Evolutionary conservation across 106 monocot species (phyloP).

Genomic region (Dendrobium nobile): DNA sequence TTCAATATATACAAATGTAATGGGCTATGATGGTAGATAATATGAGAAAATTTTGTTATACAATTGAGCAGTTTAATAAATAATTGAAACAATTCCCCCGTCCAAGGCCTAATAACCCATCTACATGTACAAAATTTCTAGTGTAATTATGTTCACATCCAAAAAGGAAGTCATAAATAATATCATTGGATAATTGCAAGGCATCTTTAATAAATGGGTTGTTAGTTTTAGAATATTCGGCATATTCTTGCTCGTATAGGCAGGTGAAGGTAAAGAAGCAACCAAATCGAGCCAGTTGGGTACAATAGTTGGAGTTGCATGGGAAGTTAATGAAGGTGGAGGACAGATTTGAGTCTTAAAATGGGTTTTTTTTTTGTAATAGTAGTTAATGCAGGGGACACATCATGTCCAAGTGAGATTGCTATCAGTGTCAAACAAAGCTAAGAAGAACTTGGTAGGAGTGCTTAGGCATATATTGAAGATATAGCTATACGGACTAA

Average conservation of each 20-base stretch:
- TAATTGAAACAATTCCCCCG: slow-evolving; percentile 16
- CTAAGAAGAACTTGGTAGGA: too few species aligned
- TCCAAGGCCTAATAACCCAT: slow-evolving; percentile 41
- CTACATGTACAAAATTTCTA: slow-evolving; percentile 17
- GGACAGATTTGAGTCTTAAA: slow-evolving; percentile 11
- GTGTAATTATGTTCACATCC: too few species aligned
- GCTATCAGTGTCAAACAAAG: slow-evolving; percentile 25
- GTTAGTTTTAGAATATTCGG: slow-evolving; percentile 3
- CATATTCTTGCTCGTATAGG: slow-evolving; percentile 20
- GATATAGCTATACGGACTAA: slow-evolving; percentile 6
- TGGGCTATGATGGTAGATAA: slow-evolving; percentile 29
- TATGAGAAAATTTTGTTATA: slow-evolving; percentile 35
- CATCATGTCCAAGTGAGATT: slow-evolving; percentile 26
- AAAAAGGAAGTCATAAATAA: slow-evolving; percentile 18
- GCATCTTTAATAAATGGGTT: slow-evolving; percentile 21
- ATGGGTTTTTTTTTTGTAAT: slow-evolving; percentile 7
- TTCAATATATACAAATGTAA: slow-evolving; percentile 21
- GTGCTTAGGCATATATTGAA: slow-evolving; percentile 4
- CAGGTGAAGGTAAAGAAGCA: slow-evolving; percentile 15
- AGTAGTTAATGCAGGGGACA: too few species aligned
- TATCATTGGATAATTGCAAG: slow-evolving; percentile 14
- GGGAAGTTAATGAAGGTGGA: slow-evolving; percentile 14
- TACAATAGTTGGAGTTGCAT: slow-evolving; percentile 25
- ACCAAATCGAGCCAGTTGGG: background rate
- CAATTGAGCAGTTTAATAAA: slow-evolving; percentile 14